Percentiles rank a stretch among this genome's conserved stretches.
phyloP scores from a whole-genome alignment of 805 yeast species.

The Blastobotrys parvus region DNA sequence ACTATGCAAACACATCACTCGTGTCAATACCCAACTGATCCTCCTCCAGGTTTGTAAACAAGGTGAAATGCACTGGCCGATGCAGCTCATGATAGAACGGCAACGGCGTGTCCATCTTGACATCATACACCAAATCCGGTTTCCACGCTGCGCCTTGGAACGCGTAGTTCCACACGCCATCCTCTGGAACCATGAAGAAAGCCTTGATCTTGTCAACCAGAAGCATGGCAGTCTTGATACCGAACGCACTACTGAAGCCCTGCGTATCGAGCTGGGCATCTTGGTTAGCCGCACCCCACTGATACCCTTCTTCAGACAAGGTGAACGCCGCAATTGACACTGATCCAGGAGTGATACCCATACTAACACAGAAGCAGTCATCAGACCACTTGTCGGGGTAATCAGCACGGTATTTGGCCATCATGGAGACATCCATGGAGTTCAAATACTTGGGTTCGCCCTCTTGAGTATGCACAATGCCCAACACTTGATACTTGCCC shows the following conservation, averaged over 20 bases:
- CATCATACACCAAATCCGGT: constrained; percentile 45
- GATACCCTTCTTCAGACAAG: constrained; percentile 53
- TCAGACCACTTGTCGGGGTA: constrained; percentile 32
- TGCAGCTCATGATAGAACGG: constrained; percentile 80
- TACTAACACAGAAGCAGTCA: constrained; percentile 49
- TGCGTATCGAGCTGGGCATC: constrained; percentile 46
- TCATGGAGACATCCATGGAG: constrained; percentile 63
- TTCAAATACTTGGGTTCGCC: constrained; percentile 55
- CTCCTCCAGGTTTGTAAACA: constrained; percentile 54
- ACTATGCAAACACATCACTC: constrained; percentile 51
- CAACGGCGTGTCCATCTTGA: constrained; percentile 72
- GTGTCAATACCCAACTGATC: constrained; percentile 43
- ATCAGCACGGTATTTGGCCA: constrained; percentile 34
- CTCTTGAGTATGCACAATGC: constrained; percentile 90
- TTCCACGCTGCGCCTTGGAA: constrained; percentile 84
- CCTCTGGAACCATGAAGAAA: constrained; percentile 76
- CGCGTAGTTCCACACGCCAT: constrained; percentile 82
- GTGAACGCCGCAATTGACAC: constrained; percentile 64
- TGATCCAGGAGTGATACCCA: constrained; percentile 76
- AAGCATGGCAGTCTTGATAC: constrained; percentile 56
- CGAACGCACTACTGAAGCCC: constrained; percentile 58
- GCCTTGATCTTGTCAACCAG: constrained; percentile 73
- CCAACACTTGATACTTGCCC: constrained; percentile 66
- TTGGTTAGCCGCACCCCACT: constrained; percentile 67
- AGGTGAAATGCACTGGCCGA: constrained; percentile 78